Conservation (phyloP, 345 rosid genomes). For the Populus alba region DNA sequence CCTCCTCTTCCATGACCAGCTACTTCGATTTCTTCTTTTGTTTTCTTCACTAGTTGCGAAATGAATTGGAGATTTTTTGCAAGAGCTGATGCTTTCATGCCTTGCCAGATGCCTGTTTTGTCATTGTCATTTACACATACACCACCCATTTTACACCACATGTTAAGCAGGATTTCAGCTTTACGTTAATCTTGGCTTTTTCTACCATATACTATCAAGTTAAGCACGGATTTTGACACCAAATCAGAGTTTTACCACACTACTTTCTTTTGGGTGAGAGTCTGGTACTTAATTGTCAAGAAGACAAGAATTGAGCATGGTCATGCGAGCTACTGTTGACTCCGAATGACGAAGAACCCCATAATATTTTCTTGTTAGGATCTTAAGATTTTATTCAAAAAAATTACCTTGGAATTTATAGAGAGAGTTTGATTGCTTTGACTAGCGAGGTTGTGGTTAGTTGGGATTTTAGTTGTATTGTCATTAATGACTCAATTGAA, state of each 20-base stretch:
- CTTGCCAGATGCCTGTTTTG: not conserved
- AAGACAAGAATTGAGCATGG: not conserved
- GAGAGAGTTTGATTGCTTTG: not conserved
- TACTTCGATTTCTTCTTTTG: not conserved
- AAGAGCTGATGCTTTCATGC: not conserved
- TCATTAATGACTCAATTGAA: slow-evolving; percentile 43
- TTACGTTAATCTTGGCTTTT: slow-evolving; percentile 2
- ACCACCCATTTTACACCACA: slow-evolving; percentile 22
- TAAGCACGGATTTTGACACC: not conserved
- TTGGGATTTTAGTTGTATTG: slow-evolving; percentile 5
- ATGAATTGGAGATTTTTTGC: not conserved
- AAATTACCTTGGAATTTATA: too few species aligned
- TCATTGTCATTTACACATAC: not conserved
- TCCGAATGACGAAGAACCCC: slow-evolving; percentile 17
- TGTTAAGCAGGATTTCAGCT: not conserved
- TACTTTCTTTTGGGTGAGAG: not conserved
- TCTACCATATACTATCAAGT: not conserved
- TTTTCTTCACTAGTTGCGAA: too few species aligned
- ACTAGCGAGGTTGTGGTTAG: not conserved
- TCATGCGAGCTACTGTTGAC: slow-evolving; percentile 1
- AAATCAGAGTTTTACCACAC: not conserved
- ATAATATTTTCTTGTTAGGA: slow-evolving; percentile 31
- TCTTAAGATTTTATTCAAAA: not conserved
- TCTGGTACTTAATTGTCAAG: not conserved
- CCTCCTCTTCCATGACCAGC: not conserved